Base-by-base conservation (phyloP, 176 grass and related monocot species). In the Triticum monococcum region DNA sequence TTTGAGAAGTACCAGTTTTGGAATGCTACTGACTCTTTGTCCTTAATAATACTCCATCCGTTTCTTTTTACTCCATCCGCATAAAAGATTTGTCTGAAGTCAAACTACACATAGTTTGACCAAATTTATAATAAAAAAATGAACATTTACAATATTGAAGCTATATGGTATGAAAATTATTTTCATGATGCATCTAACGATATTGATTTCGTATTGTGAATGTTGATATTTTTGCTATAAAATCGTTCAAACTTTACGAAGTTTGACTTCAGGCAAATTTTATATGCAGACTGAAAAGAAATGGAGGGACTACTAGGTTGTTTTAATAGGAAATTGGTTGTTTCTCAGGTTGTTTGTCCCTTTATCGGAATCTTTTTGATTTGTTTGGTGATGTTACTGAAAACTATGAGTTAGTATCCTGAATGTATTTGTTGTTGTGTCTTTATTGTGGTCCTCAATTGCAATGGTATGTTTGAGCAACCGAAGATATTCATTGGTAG, bases 401-500 rank as follows among this genome's bases (percentile, higher is more conserved):
- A 52, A 14, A 30, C 1, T 56, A 9, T 14, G 32, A 83, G 36
- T 77, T 67, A 46, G 8, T 78, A 22, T 28, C 57, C 26, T 28
- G 50, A 62, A 62, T 84, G 38, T 5, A 10, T 63, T 12, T 54
- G 64, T 10, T 48, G 11, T 31, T 61, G 12, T 65, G 16, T 75
- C 28, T 54, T 75, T 41, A 40, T 79, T 9, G 38, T 66, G 17
- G 72, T 65, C 45, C 12, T 40, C 32, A 31, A 38, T 57, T 72
- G 68, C 37, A 50, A 10, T 1, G 41, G 10, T 45, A 45, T 70
- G 37, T 79, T 52, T 83, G 64, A 78, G 14, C 5, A 78, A 78
- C 12, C 84, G 24, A 72, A 80, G 54, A 14, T 72, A 73, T 48
- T 11, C 30, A 46, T 84, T 79, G 38, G 28, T 84, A 48, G 81